Conservation (phyloP, 2,329 filamentous ascomycete species). For the Scortechinia acanthostroma region DNA sequence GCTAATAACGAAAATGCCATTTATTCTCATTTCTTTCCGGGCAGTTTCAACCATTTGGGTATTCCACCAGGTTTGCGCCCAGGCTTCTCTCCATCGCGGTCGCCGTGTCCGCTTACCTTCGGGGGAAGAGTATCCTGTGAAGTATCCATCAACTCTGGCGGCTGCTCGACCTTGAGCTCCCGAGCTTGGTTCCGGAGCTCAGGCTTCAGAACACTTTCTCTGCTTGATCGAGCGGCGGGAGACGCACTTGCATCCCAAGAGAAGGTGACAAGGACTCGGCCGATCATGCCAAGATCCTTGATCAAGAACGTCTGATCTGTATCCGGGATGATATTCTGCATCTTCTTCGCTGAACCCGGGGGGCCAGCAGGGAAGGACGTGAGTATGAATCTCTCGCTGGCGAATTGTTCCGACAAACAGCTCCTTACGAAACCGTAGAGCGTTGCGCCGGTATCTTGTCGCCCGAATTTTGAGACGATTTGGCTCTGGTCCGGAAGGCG, state of each 20-base stretch:
- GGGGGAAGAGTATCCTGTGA: background rate
- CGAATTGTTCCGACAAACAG: slow-evolving; percentile 57
- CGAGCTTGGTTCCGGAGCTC: background rate
- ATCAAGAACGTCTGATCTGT: slow-evolving; percentile 54
- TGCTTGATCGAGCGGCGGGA: slow-evolving; percentile 33
- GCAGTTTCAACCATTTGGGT: background rate
- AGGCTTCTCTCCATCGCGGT: background rate
- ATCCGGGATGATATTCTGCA: slow-evolving; percentile 33
- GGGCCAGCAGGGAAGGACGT: slow-evolving; percentile 25
- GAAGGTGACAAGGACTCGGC: slow-evolving; percentile 69
- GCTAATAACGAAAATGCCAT: too few species aligned
- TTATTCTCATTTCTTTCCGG: slow-evolving; percentile 1
- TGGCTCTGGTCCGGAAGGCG: slow-evolving; percentile 82
- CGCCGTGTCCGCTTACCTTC: background rate
- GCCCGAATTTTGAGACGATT: slow-evolving; percentile 65
- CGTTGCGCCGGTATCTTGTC: slow-evolving; percentile 59
- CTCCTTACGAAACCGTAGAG: slow-evolving; percentile 70
- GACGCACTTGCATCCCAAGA: slow-evolving; percentile 59
- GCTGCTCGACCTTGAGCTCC: background rate
- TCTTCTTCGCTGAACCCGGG: slow-evolving; percentile 17
- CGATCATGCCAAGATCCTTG: slow-evolving; percentile 61
- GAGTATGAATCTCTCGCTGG: slow-evolving; percentile 68
- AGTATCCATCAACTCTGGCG: background rate
- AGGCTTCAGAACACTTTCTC: slow-evolving; percentile 46
- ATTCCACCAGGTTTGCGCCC: background rate